Evolutionary conservation across 2,329 filamentous ascomycete genomes (phyloP), one percentile per base, ranked within the genome.

Genomic region (Hirsutella rhossiliensis): DNA sequence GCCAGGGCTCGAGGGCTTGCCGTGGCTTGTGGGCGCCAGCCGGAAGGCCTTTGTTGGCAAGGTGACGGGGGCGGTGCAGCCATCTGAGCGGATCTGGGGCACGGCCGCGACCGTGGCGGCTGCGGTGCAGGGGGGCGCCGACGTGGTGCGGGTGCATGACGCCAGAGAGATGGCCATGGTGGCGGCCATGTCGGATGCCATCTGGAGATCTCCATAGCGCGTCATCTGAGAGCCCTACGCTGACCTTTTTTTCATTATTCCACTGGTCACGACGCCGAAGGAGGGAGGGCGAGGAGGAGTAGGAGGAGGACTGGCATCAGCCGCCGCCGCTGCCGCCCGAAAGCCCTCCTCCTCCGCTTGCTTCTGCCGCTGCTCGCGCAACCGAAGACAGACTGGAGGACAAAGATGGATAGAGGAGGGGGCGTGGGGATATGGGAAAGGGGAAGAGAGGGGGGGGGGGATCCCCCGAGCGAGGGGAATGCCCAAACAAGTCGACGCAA

Each of bases 81-180:
- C 88, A 1, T 73, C 70, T 48, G 76, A 88, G 53, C 75, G 90
- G 48, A 71, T 75, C 9, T 92, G 82, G 79, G 92, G 92, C 11
- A 97, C 92, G 3, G 89, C 88, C 11, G 87, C 86, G 11, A 86
- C 88, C 0, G 84, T 97, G 9, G 82, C 85, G 3, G 87, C 88
- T 7, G 87, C 88, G 39, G 75, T 98, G 28, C 78, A 83, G 48
- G 87, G 87, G 7, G 92, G 92, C 3, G 89, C 89, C 20, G 89
- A 97, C 67, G 80, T 98, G 46, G 82, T 97, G 39, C 74, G 92
- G 42, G 88, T 98, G 37, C 92, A 98, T 65, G 90, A 97, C 67
- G 84, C 89, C 13, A 65, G 70, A 45, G 85, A 92, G 68, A 97
- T 97, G 90, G 71, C 66, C 36, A 75, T 87, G 63, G 88, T 95